A percentile compares a stretch with the other conserved stretches of the same genome.
Evolutionary conservation across 208 protist species (phyloP).

Genomic region (Trypanosoma boissoni): DNA sequence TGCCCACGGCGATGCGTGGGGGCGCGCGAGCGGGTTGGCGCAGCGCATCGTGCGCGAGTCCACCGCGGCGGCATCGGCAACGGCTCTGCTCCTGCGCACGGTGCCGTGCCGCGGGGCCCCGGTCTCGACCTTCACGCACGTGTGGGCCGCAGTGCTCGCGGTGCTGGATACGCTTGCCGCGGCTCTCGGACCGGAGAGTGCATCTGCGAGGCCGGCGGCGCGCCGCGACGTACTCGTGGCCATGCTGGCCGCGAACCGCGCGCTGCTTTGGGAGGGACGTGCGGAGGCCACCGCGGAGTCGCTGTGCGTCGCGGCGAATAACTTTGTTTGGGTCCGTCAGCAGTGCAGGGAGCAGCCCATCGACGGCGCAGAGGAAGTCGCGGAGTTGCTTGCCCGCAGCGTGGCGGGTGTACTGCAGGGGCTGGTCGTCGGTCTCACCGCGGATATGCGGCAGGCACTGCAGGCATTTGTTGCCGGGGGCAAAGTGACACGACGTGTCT

Average conservation of each 20-base stretch:
- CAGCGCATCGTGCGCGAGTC: slow-evolving; percentile 6
- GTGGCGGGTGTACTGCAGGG: slow-evolving; percentile 15
- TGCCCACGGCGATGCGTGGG: too few relatives aligned
- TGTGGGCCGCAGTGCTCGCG: slow-evolving; percentile 8
- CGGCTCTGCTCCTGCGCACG: neutral
- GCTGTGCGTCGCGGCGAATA: slow-evolving; percentile 17
- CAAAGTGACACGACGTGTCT: neutral
- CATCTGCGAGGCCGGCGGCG: slow-evolving; percentile 5
- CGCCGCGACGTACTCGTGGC: slow-evolving; percentile 8
- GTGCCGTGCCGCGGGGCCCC: neutral
- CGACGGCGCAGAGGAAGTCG: slow-evolving; percentile 1
- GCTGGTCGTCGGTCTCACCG: slow-evolving; percentile 9
- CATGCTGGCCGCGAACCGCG: slow-evolving; percentile 20
- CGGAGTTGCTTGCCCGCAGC: slow-evolving; percentile 10
- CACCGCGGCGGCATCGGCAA: neutral
- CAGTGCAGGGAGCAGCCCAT: slow-evolving; percentile 3
- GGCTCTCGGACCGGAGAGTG: neutral
- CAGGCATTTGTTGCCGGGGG: neutral
- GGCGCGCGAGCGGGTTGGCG: slow-evolving; percentile 9
- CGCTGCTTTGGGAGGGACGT: slow-evolving; percentile 6
- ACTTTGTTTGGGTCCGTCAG: slow-evolving; percentile 21
- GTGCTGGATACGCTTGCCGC: slow-evolving; percentile 5
- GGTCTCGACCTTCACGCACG: slow-evolving; percentile 16
- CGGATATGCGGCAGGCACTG: slow-evolving; percentile 16
- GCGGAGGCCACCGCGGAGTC: slow-evolving; percentile 5